phyloP scores from a whole-genome alignment of 441 rosid species.

The Pelargonium fulgidum region DNA sequence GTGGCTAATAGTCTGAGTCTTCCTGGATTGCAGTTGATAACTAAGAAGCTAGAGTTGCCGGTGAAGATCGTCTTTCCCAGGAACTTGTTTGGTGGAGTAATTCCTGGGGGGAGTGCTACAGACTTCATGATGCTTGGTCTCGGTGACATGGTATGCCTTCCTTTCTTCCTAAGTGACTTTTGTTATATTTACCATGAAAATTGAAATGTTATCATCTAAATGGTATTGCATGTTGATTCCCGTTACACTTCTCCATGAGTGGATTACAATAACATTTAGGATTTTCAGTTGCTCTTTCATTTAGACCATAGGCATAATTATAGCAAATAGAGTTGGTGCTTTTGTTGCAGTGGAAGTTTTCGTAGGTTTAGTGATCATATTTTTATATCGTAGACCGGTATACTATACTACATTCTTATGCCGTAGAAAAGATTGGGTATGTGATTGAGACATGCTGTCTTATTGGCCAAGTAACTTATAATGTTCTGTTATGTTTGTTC shows the following conservation, averaged over 20 bases:
- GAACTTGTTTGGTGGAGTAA: conserved; percentile 67
- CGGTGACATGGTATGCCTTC: conserved; percentile 80
- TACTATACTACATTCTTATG: too few relatives aligned
- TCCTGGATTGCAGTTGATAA: conserved; percentile 84
- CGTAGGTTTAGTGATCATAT: not conserved
- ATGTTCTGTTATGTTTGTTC: too few relatives aligned
- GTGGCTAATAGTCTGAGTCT: conserved; percentile 90
- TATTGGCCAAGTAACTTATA: too few relatives aligned
- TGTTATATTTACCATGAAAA: not conserved
- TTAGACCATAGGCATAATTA: not conserved
- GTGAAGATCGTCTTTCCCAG: conserved; percentile 86
- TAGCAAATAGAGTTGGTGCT: not conserved
- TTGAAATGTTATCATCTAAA: not conserved
- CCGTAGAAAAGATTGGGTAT: too few relatives aligned
- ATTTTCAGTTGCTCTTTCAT: not conserved
- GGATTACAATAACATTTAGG: not conserved
- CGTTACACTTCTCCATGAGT: not conserved
- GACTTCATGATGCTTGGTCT: conserved; percentile 99
- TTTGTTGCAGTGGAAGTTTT: not conserved
- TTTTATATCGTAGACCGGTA: too few relatives aligned
- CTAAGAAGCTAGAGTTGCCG: conserved; percentile 92
- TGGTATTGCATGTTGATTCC: not conserved
- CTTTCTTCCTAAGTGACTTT: conserved; percentile 15
- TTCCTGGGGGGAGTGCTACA: conserved; percentile 52
- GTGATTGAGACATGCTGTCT: too few relatives aligned